A percentile compares a stretch with the other conserved stretches of the same genome.
Evolutionary conservation across 345 rosid species (phyloP).

Genomic region (Camelina hispida): DNA sequence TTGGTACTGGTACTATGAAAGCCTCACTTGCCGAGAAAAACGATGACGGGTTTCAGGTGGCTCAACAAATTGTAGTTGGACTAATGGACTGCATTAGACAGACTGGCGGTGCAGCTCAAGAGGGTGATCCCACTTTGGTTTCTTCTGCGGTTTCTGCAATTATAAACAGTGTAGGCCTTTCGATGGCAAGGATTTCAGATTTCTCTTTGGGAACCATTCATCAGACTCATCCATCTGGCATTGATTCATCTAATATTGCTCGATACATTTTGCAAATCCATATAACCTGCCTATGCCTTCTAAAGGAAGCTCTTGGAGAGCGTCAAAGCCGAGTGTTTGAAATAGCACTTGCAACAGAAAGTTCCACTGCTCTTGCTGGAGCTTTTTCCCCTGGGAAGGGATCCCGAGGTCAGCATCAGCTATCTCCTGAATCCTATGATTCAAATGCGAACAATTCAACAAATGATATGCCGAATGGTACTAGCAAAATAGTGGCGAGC

Average conservation of each 20-base stretch:
- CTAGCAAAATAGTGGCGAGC: slow-evolving; percentile 53
- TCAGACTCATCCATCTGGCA: slow-evolving; percentile 56
- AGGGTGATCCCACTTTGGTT: slow-evolving; percentile 95
- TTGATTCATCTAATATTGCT: slow-evolving; percentile 59
- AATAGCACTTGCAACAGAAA: slow-evolving; percentile 95
- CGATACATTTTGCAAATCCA: slow-evolving; percentile 80
- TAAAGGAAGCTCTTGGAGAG: slow-evolving; percentile 96
- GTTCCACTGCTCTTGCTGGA: slow-evolving; percentile 73
- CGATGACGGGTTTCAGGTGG: slow-evolving; percentile 76
- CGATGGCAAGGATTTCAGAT: slow-evolving; percentile 77
- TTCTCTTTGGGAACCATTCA: slow-evolving; percentile 53
- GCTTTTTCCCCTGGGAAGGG: slow-evolving; percentile 76
- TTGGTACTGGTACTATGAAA: slow-evolving; percentile 62
- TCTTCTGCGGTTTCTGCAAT: slow-evolving; percentile 93
- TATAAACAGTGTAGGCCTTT: slow-evolving; percentile 68
- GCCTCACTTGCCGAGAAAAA: slow-evolving; percentile 58
- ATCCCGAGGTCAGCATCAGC: slow-evolving; percentile 79
- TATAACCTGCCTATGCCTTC: slow-evolving; percentile 75
- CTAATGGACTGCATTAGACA: slow-evolving; percentile 85
- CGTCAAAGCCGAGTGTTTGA: slow-evolving; percentile 96
- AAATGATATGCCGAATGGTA: slow-evolving; percentile 54
- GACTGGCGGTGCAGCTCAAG: slow-evolving; percentile 97
- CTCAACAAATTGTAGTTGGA: slow-evolving; percentile 78
- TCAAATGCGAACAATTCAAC: slow-evolving; percentile 52
- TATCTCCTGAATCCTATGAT: slow-evolving; percentile 78